Evolutionary conservation across 257 asterid species (phyloP), one percentile per base, ranked within the genome.

Genomic region (Pogostemon cablin): DNA sequence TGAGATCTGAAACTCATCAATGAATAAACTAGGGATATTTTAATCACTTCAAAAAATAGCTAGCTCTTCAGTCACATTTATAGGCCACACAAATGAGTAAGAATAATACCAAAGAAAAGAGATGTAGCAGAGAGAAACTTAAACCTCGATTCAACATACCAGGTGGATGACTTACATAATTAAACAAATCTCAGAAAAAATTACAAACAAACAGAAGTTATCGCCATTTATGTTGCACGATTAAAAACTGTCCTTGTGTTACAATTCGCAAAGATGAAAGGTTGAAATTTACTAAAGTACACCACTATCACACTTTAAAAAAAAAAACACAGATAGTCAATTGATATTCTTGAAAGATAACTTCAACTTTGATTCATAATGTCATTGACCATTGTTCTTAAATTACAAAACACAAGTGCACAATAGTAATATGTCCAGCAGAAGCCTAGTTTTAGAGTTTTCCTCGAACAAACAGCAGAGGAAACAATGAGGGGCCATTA

Each of bases 61-160:
- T 9, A 9, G 46, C 72, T 71, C 49, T 35, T 47, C 49, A 50
- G 53, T 43, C 52, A 57, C 63, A 62, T 25, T 32, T 20, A 41
- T 10, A 62, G 41, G 41, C 42, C 20, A 62, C 43, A 64, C 40
- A 9, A 52, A 46, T 44, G 12, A 15, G 57, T 61, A 34, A 40
- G 43, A 9, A 25, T 20, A 32, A 32, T 46, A 60, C n/a, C 69
- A 63, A 73, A 55, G 38, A 32, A 66, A 15, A 4, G 7, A 39
- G 52, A 44, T 42, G 55, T 25, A 34, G 57, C 39, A 20, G 39
- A 47, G 61, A 9, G 56, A 20, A 20, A 20, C 44, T 62, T 3
- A 75, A 42, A 44, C 50, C 40, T 63, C 32, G 1, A 53, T 65
- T 57, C 67, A 41, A 20, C 20, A n/a, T 49, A 52, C 34, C 25